These are phyloP conservation scores for Solanum chacoense DNA, from an alignment of 305 asterid genomes.

Conservation along the genomic window DNA sequence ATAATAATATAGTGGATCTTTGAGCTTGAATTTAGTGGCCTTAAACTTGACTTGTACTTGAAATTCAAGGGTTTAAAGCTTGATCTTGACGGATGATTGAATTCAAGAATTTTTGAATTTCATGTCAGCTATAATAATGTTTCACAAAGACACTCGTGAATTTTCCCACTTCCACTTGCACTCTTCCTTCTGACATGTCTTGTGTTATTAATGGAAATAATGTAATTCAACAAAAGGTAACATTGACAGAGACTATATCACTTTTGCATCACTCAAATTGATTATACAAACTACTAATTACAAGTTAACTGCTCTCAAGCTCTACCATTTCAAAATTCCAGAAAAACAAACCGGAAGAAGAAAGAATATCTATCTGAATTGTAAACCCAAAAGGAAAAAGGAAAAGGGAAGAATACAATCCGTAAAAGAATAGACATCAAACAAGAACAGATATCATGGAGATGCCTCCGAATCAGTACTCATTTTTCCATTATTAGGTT, in stretches of 20 bases:
- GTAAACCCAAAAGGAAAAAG: neutral
- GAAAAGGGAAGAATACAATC: neutral
- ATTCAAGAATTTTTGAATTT: neutral
- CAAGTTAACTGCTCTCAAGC: neutral
- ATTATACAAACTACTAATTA: neutral
- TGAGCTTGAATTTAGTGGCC: no score
- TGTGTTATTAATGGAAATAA: neutral
- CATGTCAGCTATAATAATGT: neutral
- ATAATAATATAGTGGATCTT: no score
- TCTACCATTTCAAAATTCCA: neutral
- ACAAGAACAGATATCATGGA: constrained; percentile 4
- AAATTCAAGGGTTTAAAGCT: no score
- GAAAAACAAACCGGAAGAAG: neutral
- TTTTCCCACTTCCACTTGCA: neutral
- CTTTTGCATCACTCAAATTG: neutral
- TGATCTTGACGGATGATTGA: neutral
- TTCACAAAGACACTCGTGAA: neutral
- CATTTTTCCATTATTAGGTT: constrained; percentile 30
- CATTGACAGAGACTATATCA: neutral
- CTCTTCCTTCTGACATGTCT: neutral
- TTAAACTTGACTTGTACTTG: no score
- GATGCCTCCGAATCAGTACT: constrained; percentile 29
- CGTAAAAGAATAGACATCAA: neutral
- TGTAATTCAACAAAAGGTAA: neutral
- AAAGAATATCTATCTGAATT: neutral